phyloP scores from a whole-genome alignment of 2,329 filamentous ascomycete genomes.

The Trichoderma sp. region DNA sequence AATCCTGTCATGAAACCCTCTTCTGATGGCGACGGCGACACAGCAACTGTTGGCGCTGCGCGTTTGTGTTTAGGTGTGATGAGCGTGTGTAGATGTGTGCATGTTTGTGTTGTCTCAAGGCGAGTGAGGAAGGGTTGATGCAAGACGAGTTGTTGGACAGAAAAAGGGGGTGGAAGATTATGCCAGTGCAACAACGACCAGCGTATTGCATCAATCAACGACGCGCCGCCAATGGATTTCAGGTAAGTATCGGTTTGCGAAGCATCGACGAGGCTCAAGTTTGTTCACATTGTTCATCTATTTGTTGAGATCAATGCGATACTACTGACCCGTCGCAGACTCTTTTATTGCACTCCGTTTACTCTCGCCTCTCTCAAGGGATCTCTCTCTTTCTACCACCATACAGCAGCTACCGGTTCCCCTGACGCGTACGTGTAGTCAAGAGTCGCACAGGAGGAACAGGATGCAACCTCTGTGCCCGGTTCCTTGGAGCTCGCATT shows the following conservation, averaged over 20 bases:
- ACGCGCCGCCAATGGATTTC: not conserved
- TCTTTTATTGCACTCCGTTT: not conserved
- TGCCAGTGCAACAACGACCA: not conserved
- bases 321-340: slow-evolving; percentile 13
- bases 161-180: not conserved
- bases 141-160: not conserved
- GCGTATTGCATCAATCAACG: not conserved
- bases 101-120: not conserved
- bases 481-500: not conserved
- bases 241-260: not conserved
- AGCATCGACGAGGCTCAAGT: not conserved
- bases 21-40: slow-evolving; percentile 5
- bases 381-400: not conserved
- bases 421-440: not conserved
- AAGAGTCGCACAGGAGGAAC: not conserved
- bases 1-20: slow-evolving; percentile 19
- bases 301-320: not conserved
- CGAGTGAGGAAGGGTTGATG: not conserved
- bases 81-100: slow-evolving; percentile 1
- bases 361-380: not conserved
- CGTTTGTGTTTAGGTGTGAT: not conserved
- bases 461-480: not conserved
- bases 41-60: slow-evolving; percentile 10
- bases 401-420: not conserved
- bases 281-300: not conserved